phyloP scores from a whole-genome alignment of 2,329 filamentous ascomycete species.

The Monilinia vaccinii-corymbosi region DNA sequence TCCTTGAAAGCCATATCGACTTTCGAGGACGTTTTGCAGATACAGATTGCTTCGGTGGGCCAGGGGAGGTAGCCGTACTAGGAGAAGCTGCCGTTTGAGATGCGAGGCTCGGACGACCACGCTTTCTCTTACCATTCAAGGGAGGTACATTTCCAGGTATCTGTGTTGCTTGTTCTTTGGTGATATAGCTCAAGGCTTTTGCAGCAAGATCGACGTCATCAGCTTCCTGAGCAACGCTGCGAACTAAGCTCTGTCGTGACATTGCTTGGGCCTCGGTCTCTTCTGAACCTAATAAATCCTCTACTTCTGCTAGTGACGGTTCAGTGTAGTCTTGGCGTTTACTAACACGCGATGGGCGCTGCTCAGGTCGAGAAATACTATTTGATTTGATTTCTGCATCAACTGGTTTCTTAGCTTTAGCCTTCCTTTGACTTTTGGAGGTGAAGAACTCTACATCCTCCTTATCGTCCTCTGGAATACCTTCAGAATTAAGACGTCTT shows the following conservation, averaged over 20 bases:
- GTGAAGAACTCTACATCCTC: constrained; percentile 24
- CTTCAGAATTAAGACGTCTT: constrained; percentile 12
- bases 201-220: constrained; percentile 18
- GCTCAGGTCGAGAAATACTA: constrained; percentile 9
- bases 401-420: constrained; percentile 14
- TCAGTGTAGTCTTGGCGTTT: constrained; percentile 21
- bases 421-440: constrained; percentile 21
- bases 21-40: constrained; percentile 19
- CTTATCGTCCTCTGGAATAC: constrained; percentile 14
- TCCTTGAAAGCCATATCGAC: constrained; percentile 24
- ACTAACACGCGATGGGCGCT: constrained; percentile 15
- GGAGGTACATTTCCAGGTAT: neutral
- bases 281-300: constrained; percentile 9
- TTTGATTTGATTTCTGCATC: neutral
- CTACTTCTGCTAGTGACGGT: constrained; percentile 18
- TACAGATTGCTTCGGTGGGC: constrained; percentile 8
- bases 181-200: constrained; percentile 17
- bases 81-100: neutral
- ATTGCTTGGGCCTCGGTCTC: neutral
- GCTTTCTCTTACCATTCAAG: constrained; percentile 13
- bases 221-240: constrained; percentile 2
- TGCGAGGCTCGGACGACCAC: constrained; percentile 8
- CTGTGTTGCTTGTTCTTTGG: constrained; percentile 7
- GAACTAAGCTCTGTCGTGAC: neutral
- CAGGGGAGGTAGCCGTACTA: neutral